A percentile compares a stretch with the other conserved stretches of the same genome.
Evolutionary conservation across 2,329 filamentous ascomycete genomes (phyloP).

Genomic region (Fusarium fujikuroi): DNA sequence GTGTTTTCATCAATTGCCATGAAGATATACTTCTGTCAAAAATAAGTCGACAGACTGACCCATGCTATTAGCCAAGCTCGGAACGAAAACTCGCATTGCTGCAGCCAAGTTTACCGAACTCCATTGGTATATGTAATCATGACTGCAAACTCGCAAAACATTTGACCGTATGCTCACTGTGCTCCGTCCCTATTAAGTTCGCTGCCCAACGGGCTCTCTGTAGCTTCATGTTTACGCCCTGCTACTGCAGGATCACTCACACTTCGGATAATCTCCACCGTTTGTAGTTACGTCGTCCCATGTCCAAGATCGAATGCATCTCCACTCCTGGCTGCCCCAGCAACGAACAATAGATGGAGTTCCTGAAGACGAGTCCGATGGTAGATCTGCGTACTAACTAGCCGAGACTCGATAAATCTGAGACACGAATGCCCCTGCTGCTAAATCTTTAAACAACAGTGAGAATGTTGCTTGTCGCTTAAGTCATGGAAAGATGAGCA

Average conservation of each 20-base stretch:
- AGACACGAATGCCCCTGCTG: conserved; percentile 11
- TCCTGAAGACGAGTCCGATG: not conserved
- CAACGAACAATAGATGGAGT: conserved; percentile 14
- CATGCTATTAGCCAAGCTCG: not conserved
- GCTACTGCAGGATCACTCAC: not conserved
- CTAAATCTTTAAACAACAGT: not conserved
- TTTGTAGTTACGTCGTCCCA: not conserved
- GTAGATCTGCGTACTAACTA: conserved; percentile 13
- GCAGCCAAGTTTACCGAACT: not conserved
- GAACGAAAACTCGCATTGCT: not conserved
- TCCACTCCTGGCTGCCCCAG: conserved; percentile 14
- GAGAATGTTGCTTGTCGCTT: conserved; percentile 2
- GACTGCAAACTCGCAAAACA: not conserved
- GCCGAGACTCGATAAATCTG: conserved; percentile 20
- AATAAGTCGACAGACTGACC: not conserved
- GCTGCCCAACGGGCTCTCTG: not conserved
- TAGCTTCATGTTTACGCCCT: not conserved
- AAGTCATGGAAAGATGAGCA: not conserved
- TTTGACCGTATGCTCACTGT: not conserved
- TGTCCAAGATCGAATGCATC: not conserved
- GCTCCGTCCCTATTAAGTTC: not conserved
- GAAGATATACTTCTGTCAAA: not conserved
- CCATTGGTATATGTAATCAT: not conserved
- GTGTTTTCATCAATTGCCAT: not conserved
- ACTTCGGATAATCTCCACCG: not conserved